These are phyloP conservation scores for Didymella sp. DNA, from an alignment of 2,329 filamentous ascomycete genomes.

Conservation along the genomic window DNA sequence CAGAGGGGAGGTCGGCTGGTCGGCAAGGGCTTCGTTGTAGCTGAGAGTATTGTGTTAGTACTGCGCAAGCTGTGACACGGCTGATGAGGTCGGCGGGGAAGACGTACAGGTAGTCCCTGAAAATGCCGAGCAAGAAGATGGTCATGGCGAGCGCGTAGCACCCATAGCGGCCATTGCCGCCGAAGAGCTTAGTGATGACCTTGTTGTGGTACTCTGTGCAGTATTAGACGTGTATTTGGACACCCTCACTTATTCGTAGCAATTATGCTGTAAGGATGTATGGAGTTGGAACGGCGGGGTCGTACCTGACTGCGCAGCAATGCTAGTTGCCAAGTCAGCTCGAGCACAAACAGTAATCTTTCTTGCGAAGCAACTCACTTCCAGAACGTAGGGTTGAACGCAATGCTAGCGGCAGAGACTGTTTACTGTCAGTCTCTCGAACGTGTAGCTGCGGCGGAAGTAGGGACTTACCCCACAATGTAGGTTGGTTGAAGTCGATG, in stretches of 20 bases:
- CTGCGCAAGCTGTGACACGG: not conserved
- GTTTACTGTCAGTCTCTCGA: slow-evolving; percentile 14
- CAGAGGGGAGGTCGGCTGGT: slow-evolving; percentile 76
- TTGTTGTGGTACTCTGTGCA: slow-evolving; percentile 86
- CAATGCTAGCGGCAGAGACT: slow-evolving; percentile 84
- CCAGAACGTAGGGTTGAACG: slow-evolving; percentile 99
- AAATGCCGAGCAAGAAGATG: slow-evolving; percentile 90
- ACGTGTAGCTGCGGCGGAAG: not conserved
- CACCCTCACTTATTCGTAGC: not conserved
- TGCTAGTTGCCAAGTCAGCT: slow-evolving; percentile 58
- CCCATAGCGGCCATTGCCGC: slow-evolving; percentile 75
- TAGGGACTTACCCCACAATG: slow-evolving; percentile 54
- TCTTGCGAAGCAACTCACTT: slow-evolving; percentile 67
- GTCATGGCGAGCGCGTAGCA: slow-evolving; percentile 88
- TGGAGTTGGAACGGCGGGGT: slow-evolving; percentile 21
- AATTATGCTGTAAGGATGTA: not conserved
- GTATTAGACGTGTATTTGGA: slow-evolving; percentile 11
- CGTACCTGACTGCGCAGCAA: slow-evolving; percentile 81
- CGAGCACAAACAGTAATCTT: not conserved
- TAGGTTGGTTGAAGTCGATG: slow-evolving; percentile 56
- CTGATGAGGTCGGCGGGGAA: not conserved
- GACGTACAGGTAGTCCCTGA: slow-evolving; percentile 71
- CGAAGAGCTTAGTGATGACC: slow-evolving; percentile 84
- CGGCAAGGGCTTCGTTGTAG: slow-evolving; percentile 82
- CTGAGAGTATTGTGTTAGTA: slow-evolving; percentile 53